These are phyloP conservation scores for Pneumocystis jirovecii DNA, from an alignment of 1,139 yeast genomes.

Conservation along the genomic window DNA sequence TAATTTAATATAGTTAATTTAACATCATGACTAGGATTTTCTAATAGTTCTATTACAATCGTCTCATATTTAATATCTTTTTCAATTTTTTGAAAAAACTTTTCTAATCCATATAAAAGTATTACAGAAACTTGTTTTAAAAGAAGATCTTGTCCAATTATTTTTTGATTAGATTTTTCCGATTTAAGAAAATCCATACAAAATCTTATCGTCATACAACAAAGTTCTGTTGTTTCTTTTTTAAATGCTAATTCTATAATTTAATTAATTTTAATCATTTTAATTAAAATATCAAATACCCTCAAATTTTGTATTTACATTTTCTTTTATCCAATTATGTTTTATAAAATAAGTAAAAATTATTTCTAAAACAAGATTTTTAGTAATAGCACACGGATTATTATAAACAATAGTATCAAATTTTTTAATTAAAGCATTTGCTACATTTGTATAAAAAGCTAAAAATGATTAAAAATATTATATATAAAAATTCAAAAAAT, in stretches of 20 bases:
- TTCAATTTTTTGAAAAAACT: neutral
- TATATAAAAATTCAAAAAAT: neutral
- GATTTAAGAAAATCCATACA: neutral
- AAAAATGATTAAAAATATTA: neutral
- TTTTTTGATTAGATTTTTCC: neutral
- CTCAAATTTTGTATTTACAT: neutral
- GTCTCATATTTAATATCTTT: neutral
- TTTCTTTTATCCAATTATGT: neutral
- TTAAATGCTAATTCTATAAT: neutral
- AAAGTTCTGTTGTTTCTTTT: neutral
- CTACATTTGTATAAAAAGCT: neutral
- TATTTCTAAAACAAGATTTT: constrained; percentile 1
- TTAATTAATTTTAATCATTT: neutral
- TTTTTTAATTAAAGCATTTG: neutral
- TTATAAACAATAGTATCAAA: neutral
- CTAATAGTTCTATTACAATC: neutral
- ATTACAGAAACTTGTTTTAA: neutral
- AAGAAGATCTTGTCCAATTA: neutral
- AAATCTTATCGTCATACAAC: neutral
- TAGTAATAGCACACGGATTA: neutral
- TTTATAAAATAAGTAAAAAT: neutral
- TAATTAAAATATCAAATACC: neutral
- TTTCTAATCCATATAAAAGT: neutral
- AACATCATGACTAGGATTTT: neutral
- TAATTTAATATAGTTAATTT: neutral